Conservation (phyloP, 2,329 filamentous ascomycete species). For the Helotiales sp. region DNA sequence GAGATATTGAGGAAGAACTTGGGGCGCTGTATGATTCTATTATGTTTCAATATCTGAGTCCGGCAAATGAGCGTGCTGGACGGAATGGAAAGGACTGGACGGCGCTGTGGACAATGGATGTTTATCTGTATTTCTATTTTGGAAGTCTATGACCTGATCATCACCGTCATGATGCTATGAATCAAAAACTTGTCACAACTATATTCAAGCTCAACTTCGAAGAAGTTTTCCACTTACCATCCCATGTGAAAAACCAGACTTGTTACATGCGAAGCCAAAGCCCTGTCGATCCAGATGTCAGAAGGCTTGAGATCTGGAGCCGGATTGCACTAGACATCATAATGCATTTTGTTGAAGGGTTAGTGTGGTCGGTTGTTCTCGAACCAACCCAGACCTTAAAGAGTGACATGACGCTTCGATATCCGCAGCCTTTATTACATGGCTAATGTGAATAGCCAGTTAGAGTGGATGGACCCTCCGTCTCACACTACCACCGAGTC, state of each 20-base stretch:
- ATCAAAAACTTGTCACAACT: too few relatives aligned
- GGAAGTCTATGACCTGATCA: background rate
- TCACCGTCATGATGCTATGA: too few relatives aligned
- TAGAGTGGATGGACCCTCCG: background rate
- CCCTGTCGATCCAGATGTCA: background rate
- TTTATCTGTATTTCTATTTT: background rate
- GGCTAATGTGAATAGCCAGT: background rate
- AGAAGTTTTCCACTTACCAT: too few relatives aligned
- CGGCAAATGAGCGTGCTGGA: constrained; percentile 13
- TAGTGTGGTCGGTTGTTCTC: background rate
- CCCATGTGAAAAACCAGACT: background rate
- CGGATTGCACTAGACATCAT: constrained; percentile 11
- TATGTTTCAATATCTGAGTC: constrained; percentile 2
- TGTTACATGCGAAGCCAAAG: too few relatives aligned
- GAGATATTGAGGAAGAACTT: background rate
- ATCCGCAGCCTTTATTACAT: background rate
- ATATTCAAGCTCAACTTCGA: too few relatives aligned
- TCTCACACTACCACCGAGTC: too few relatives aligned
- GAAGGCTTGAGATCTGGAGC: constrained; percentile 7
- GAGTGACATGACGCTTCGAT: constrained; percentile 16
- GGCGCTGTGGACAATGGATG: background rate
- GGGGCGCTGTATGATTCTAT: background rate
- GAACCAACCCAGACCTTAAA: constrained; percentile 13
- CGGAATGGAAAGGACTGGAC: background rate
- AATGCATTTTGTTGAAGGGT: constrained; percentile 10